These are phyloP conservation scores for Talaromyces sp. DNA, from an alignment of 2,329 filamentous ascomycete species.

Conservation along the genomic window DNA sequence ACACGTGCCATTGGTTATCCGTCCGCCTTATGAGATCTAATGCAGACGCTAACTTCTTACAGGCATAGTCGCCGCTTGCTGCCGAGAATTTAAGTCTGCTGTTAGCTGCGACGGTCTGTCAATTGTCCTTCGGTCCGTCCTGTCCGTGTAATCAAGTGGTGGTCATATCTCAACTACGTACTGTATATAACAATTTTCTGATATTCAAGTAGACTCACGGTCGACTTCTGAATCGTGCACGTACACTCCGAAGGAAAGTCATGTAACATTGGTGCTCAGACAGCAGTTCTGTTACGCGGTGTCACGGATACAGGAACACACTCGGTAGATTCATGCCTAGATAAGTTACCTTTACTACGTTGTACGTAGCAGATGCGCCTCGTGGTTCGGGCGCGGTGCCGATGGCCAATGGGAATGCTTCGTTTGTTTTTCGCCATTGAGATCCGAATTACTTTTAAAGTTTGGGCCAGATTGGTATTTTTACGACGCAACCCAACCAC, in stretches of 20 bases:
- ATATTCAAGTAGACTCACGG: neutral
- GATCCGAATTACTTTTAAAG: conserved; percentile 6
- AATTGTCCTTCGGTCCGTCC: neutral
- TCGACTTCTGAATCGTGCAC: neutral
- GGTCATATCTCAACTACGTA: neutral
- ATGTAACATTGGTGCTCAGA: neutral
- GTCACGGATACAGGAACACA: neutral
- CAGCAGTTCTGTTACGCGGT: neutral
- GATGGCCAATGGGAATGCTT: conserved; percentile 3
- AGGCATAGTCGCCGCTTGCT: conserved; percentile 8
- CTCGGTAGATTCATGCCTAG: neutral
- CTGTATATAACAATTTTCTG: no score
- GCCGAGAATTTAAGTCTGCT: neutral
- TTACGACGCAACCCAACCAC: neutral
- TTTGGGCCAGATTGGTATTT: neutral
- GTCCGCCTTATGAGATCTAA: conserved; percentile 2
- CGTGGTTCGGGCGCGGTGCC: conserved; percentile 7
- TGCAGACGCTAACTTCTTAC: neutral
- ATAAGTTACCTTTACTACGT: neutral
- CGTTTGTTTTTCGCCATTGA: conserved; percentile 5
- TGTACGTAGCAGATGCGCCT: neutral
- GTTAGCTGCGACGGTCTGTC: neutral
- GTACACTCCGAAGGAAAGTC: neutral
- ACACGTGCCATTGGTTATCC: neutral
- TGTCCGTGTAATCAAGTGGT: neutral